Evolutionary conservation across 2,329 filamentous ascomycete species (phyloP).

Genomic region (Colletotrichum tropicale): DNA sequence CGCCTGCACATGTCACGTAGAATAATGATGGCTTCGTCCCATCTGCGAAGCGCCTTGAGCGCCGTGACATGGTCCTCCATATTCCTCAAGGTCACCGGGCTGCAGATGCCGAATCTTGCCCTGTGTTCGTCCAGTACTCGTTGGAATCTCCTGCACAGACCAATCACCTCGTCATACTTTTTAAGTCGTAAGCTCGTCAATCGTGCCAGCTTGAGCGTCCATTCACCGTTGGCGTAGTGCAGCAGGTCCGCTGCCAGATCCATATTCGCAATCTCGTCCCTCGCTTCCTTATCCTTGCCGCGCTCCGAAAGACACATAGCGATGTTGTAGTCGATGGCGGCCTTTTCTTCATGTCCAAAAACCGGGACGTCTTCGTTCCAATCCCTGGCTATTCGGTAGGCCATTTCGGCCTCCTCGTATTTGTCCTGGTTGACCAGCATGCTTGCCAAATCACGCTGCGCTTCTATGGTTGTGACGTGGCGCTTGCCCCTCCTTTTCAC

Average conservation of each 20-base stretch:
- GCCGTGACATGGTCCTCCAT: conserved; percentile 20
- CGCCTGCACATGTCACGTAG: conserved; percentile 20
- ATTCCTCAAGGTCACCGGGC: conserved; percentile 14
- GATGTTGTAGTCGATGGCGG: conserved; percentile 24
- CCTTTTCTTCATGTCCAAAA: conserved; percentile 22
- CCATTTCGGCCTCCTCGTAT: conserved; percentile 16
- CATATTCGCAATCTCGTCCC: conserved; percentile 15
- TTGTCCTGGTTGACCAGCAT: conserved; percentile 24
- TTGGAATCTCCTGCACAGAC: conserved; percentile 18
- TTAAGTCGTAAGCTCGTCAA: conserved; percentile 17
- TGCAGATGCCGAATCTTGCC: conserved; percentile 10
- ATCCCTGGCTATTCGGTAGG: conserved; percentile 20
- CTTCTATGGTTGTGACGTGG: conserved; percentile 22
- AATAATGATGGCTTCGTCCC: conserved; percentile 15
- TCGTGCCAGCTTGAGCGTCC: conserved; percentile 22
- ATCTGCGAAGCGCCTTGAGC: conserved; percentile 9
- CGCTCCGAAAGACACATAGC: conserved; percentile 24
- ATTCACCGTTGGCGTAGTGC: conserved; percentile 24
- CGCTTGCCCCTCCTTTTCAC: conserved; percentile 14
- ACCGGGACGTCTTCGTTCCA: conserved; percentile 21
- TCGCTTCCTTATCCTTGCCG: conserved; percentile 10
- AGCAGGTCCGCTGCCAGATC: conserved; percentile 21
- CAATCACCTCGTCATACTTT: conserved; percentile 17
- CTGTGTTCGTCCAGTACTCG: conserved; percentile 17
- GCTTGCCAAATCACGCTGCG: conserved; percentile 23